Base-by-base conservation (phyloP, 176 grass and related monocot species). In the maize (Zea mays) region DNA sequence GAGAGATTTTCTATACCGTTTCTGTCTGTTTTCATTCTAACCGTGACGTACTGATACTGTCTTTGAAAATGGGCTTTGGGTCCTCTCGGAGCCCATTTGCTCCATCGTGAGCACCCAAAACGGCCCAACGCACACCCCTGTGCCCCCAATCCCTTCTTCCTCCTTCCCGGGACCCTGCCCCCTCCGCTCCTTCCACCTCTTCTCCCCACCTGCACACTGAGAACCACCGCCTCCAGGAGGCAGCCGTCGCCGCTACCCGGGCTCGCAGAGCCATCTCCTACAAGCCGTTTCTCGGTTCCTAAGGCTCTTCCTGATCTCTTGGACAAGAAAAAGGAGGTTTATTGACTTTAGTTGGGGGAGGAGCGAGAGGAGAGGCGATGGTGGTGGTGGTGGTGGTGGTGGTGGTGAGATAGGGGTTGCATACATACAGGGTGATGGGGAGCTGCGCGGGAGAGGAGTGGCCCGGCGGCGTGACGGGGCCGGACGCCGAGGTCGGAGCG, bases 401-500 rank as follows among this genome's bases (percentile, higher is more conserved):
- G 59, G 58, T 34, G 19, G 35, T 19, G 10, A 33, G 50, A 61
- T 72, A 74, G 63, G n/a, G 65, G 11, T 0, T 7, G 5, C 45
- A 39, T n/a, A 58, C 34, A 4, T 4, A 69, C 38, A 33, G 6
- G 34, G 14, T 13, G 39, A 88, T 88, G 86, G 86, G 81, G 44
- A 88, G 81, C 80, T 71, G 69, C 39, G 89, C 84, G 21, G 80
- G 71, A 43, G 81, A 62, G 74, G 84, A 75, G 62, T 84, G 35
- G 40, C 64, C 64, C n/a, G 77, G 48, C 50, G 83, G 79, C 48
- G 71, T 86, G 12, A 82, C 81, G 11, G 80, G 83, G 6, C 56
- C 71, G 71, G 85, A 92, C 61, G 89, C 89, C 76, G 84, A 93
- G 64, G 84, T 85, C 8, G 91, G 91, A n/a, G 92, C 88, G 10